phyloP scores from a whole-genome alignment of 1,284 basidiomycete species.

The Fomitopsis betulina region DNA sequence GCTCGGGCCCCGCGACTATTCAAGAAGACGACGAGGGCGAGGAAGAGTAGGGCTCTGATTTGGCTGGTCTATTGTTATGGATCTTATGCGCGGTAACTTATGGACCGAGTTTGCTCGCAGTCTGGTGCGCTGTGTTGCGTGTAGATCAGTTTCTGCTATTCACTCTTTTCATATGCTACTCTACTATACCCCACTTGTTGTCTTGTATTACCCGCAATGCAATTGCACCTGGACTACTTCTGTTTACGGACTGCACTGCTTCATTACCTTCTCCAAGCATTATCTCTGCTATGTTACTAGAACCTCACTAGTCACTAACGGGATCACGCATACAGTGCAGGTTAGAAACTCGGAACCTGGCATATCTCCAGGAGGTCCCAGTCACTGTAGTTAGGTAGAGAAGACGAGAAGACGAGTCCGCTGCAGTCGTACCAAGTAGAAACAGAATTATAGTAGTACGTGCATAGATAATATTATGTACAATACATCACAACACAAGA shows the following conservation, averaged over 20 bases:
- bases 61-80: background rate
- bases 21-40: conserved; percentile 77
- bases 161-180: background rate
- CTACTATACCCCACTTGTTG: background rate
- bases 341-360: too few species aligned
- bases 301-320: too few species aligned
- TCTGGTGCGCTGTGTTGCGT: background rate
- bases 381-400: background rate
- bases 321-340: too few species aligned
- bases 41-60: conserved; percentile 40
- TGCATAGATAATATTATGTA: conserved; percentile 7
- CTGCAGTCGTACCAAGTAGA: background rate
- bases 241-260: background rate
- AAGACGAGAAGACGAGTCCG: background rate
- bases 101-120: background rate
- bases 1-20: conserved; percentile 61
- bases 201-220: background rate
- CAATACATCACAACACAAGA: conserved; percentile 1
- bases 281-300: too few species aligned
- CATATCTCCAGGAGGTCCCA: too few species aligned
- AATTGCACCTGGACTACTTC: background rate
- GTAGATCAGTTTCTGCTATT: background rate
- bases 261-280: background rate
- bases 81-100: background rate
- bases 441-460: conserved; percentile 7